Percentiles rank a stretch among this genome's conserved stretches.
These are phyloP conservation scores for Paramecium caudatum DNA, from an alignment of 73 alveolate species.

Conservation along the genomic window DNA sequence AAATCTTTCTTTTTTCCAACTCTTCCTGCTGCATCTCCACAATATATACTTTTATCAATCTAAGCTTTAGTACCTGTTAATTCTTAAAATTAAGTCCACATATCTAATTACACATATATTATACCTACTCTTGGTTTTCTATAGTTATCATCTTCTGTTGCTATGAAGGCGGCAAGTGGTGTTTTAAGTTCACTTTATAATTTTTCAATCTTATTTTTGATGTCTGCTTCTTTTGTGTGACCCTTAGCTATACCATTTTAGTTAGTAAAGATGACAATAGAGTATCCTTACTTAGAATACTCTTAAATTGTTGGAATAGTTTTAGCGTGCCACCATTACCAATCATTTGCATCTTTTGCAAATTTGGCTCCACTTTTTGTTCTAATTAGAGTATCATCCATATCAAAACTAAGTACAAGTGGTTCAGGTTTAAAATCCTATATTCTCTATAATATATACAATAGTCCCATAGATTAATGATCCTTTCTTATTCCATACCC, in stretches of 20 bases:
- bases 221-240: conserved; percentile 74
- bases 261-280: conserved; percentile 70
- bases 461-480: conserved; percentile 41
- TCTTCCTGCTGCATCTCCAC: conserved; percentile 99
- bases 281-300: conserved; percentile 80
- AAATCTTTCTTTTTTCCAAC: conserved; percentile 93
- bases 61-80: conserved; percentile 81
- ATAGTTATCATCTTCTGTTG: conserved; percentile 90
- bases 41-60: conserved; percentile 86
- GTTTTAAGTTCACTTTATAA: conserved; percentile 83
- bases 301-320: conserved; percentile 78
- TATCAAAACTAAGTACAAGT: conserved; percentile 82
- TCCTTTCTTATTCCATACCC: conserved; percentile 56
- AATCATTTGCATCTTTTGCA: conserved; percentile 87
- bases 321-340: conserved; percentile 85
- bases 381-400: conserved; percentile 90
- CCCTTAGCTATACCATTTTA: conserved; percentile 89
- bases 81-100: conserved; percentile 90
- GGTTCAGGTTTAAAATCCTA: conserved; percentile 14
- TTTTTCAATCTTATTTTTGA: conserved; percentile 79
- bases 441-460: background rate
- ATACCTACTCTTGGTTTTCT: conserved; percentile 93
- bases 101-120: conserved; percentile 13
- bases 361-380: conserved; percentile 86
- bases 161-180: conserved; percentile 90